A percentile compares a stretch with the other conserved stretches of the same genome.
These are phyloP conservation scores for Tolypocladium album DNA, from an alignment of 2,329 filamentous ascomycete genomes.

Conservation along the genomic window DNA sequence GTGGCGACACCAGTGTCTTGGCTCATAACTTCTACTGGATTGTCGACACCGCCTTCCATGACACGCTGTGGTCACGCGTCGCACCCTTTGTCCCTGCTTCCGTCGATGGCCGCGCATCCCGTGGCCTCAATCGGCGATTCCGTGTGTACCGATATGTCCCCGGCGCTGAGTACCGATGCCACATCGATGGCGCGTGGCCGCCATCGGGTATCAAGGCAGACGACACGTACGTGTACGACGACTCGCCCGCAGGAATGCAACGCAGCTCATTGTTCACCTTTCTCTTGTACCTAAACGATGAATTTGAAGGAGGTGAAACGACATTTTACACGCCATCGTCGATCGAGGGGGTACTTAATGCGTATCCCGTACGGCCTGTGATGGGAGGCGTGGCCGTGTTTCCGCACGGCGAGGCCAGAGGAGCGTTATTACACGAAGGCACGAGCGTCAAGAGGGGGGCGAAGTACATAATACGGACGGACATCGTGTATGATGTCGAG, in stretches of 20 bases:
- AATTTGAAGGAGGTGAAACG: slow-evolving; percentile 61
- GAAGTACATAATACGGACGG: slow-evolving; percentile 60
- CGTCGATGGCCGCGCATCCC: slow-evolving; percentile 43
- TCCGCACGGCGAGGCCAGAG: slow-evolving; percentile 56
- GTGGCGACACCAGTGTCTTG: slow-evolving; percentile 52
- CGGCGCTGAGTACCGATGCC: slow-evolving; percentile 59
- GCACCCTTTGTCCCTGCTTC: slow-evolving; percentile 42
- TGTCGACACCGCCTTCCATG: slow-evolving; percentile 50
- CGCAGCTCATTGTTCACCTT: slow-evolving; percentile 63
- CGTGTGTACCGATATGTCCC: slow-evolving; percentile 64
- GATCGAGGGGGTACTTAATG: slow-evolving; percentile 55
- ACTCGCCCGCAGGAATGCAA: slow-evolving; percentile 44
- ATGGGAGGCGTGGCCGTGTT: slow-evolving; percentile 61
- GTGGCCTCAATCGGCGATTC: slow-evolving; percentile 59
- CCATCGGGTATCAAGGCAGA: slow-evolving; percentile 51
- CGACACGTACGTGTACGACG: slow-evolving; percentile 55
- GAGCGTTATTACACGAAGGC: slow-evolving; percentile 57
- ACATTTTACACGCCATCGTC: slow-evolving; percentile 59
- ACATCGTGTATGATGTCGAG: slow-evolving; percentile 59
- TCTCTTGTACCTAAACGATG: slow-evolving; percentile 59
- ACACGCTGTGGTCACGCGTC: slow-evolving; percentile 52
- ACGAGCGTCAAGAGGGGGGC: slow-evolving; percentile 58
- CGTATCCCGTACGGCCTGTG: slow-evolving; percentile 56
- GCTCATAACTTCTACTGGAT: slow-evolving; percentile 71
- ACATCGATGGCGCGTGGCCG: slow-evolving; percentile 65